These are phyloP conservation scores for Penicillium sp. DNA, from an alignment of 2,329 filamentous ascomycete species.

Conservation along the genomic window DNA sequence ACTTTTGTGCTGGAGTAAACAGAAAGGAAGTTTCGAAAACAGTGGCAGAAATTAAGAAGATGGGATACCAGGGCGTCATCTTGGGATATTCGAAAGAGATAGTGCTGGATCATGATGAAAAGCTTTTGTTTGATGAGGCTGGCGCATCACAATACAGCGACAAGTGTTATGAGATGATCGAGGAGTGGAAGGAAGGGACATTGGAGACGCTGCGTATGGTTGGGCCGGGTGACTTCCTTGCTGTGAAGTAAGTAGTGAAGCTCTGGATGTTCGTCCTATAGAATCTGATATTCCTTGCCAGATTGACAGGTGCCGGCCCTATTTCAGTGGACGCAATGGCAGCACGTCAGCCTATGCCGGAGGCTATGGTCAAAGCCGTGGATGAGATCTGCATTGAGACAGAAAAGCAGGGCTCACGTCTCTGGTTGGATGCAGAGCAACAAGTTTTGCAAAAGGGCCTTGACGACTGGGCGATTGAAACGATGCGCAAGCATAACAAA, in stretches of 20 bases:
- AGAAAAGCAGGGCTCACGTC: slow-evolving; percentile 33
- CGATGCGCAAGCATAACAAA: slow-evolving; percentile 47
- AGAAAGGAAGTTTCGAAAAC: slow-evolving; percentile 65
- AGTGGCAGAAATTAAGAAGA: slow-evolving; percentile 62
- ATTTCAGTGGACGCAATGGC: slow-evolving; percentile 20
- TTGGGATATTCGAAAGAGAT: slow-evolving; percentile 82
- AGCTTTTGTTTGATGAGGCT: slow-evolving; percentile 9
- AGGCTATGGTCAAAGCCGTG: slow-evolving; percentile 31
- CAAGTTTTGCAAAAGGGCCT: slow-evolving; percentile 45
- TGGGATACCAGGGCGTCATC: slow-evolving; percentile 81
- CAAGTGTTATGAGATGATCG: slow-evolving; percentile 18
- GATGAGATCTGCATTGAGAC: slow-evolving; percentile 38
- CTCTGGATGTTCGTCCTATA: no score
- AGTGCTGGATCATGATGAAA: slow-evolving; percentile 57
- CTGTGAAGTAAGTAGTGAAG: slow-evolving; percentile 17
- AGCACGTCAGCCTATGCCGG: slow-evolving; percentile 15
- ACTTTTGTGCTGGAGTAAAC: slow-evolving; percentile 85
- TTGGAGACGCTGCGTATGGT: slow-evolving; percentile 23
- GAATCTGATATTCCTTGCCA: background rate
- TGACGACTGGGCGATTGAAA: slow-evolving; percentile 46
- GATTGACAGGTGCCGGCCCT: slow-evolving; percentile 22
- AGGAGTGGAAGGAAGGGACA: slow-evolving; percentile 24
- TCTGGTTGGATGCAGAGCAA: slow-evolving; percentile 51
- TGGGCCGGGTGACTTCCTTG: slow-evolving; percentile 21
- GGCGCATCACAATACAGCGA: slow-evolving; percentile 14